phyloP scores from a whole-genome alignment of 352 stramenopile species.

The Pythium sukuiense region DNA sequence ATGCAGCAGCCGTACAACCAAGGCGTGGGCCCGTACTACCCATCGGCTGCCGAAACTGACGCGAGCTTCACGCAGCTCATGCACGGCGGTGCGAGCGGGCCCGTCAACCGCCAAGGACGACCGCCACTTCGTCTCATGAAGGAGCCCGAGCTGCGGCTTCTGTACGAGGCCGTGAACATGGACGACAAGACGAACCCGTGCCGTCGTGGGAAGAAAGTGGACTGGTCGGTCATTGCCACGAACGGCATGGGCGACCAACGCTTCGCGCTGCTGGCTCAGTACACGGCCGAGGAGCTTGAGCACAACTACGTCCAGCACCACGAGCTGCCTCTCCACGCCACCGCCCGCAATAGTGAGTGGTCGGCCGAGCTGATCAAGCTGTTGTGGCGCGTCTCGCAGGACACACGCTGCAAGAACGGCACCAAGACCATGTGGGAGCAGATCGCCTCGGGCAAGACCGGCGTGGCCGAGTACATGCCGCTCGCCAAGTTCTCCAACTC shows the following conservation, averaged over 20 bases:
- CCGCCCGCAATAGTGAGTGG: slow-evolving; percentile 57
- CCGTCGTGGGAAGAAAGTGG: slow-evolving; percentile 71
- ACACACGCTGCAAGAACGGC: slow-evolving; percentile 67
- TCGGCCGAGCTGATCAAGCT: slow-evolving; percentile 70
- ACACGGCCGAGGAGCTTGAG: slow-evolving; percentile 69
- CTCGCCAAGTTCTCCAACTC: slow-evolving; percentile 75
- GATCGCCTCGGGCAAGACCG: slow-evolving; percentile 64
- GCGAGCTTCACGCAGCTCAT: slow-evolving; percentile 29
- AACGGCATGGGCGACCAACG: slow-evolving; percentile 67
- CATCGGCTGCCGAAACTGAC: neutral
- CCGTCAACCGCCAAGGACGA: slow-evolving; percentile 1
- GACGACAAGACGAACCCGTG: slow-evolving; percentile 64
- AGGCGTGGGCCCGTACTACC: slow-evolving; percentile 11
- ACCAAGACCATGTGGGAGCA: slow-evolving; percentile 83
- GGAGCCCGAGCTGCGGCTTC: slow-evolving; percentile 50
- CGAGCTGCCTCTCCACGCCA: slow-evolving; percentile 47
- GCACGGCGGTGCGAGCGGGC: neutral
- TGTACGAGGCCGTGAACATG: slow-evolving; percentile 77
- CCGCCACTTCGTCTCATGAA: slow-evolving; percentile 46
- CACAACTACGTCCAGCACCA: slow-evolving; percentile 68
- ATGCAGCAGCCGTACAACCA: slow-evolving; percentile 21
- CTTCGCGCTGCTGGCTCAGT: slow-evolving; percentile 54
- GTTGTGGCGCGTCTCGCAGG: slow-evolving; percentile 66
- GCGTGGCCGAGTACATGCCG: slow-evolving; percentile 68
- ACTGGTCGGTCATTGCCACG: slow-evolving; percentile 70